These are phyloP conservation scores for Pisolithus thermaeus DNA, from an alignment of 1,284 basidiomycete species.

Conservation along the genomic window DNA sequence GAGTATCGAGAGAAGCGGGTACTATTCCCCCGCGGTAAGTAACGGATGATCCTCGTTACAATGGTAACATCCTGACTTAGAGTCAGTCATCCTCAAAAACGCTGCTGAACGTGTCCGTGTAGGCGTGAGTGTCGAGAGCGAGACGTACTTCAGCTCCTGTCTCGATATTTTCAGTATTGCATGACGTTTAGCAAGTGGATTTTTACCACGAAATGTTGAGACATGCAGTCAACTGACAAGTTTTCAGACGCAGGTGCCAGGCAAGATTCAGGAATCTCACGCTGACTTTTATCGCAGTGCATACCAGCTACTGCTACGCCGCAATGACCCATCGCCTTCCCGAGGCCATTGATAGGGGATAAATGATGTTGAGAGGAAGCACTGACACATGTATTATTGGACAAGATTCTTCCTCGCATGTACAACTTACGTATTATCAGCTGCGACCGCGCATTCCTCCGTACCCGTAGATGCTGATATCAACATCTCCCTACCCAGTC, in stretches of 20 bases:
- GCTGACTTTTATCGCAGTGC: conserved; percentile 21
- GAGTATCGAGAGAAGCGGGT: conserved; percentile 17
- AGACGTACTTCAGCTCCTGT: no score
- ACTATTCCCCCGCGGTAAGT: conserved; percentile 25
- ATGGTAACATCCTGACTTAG: conserved; percentile 1
- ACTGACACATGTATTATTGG: not conserved
- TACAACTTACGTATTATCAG: not conserved
- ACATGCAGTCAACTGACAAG: not conserved
- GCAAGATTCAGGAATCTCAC: conserved; percentile 16
- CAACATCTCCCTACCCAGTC: not conserved
- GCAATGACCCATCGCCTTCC: conserved; percentile 20
- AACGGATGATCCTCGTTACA: not conserved
- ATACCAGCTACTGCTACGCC: no score
- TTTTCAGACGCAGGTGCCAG: conserved; percentile 6
- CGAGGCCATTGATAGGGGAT: conserved; percentile 17
- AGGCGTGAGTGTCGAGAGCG: no score
- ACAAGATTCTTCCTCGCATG: not conserved
- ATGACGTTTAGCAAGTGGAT: conserved; percentile 22
- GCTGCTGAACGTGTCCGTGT: conserved; percentile 18
- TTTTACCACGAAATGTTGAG: not conserved
- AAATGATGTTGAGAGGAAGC: conserved; percentile 5
- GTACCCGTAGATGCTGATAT: not conserved
- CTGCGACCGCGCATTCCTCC: not conserved
- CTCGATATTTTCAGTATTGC: conserved; percentile 28
- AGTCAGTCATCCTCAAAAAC: no score